phyloP scores from a whole-genome alignment of 1,284 basidiomycete species.

The Porogramme epimiltina region DNA sequence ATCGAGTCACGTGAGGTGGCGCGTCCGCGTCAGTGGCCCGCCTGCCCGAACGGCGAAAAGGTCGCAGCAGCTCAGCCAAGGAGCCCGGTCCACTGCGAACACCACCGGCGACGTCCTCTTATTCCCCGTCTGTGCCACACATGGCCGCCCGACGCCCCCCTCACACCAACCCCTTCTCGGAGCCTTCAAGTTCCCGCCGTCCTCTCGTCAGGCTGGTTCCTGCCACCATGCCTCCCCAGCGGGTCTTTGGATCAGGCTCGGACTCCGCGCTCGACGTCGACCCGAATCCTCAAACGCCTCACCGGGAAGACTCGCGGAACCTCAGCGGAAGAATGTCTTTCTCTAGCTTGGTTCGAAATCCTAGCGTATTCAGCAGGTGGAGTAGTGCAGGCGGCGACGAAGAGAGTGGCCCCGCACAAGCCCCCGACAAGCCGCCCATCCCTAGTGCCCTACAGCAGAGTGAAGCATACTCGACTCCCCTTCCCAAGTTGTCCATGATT shows the following conservation, averaged over 20 bases:
- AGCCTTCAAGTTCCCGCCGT: too few relatives aligned
- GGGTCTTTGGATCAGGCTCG: conserved; percentile 25
- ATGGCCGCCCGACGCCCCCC: too few relatives aligned
- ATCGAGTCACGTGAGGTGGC: too few relatives aligned
- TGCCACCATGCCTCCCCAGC: conserved; percentile 17
- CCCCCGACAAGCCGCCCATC: conserved; percentile 62
- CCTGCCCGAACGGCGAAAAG: too few relatives aligned
- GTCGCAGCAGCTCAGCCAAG: too few relatives aligned
- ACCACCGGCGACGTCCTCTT: too few relatives aligned
- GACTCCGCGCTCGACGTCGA: conserved; percentile 17
- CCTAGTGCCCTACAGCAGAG: conserved; percentile 71
- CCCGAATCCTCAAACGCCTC: background rate
- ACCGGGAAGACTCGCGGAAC: background rate
- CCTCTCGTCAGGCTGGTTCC: too few relatives aligned
- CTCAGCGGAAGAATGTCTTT: conserved; percentile 29
- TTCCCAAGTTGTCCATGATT: conserved; percentile 87
- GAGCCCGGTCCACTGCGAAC: too few relatives aligned
- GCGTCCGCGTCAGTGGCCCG: too few relatives aligned
- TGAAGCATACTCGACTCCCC: conserved; percentile 73
- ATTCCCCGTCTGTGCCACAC: too few relatives aligned
- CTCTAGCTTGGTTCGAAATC: conserved; percentile 22
- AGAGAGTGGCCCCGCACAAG: conserved; percentile 24
- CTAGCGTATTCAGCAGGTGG: conserved; percentile 30
- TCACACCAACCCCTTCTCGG: too few relatives aligned
- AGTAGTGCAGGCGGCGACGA: conserved; percentile 25